These are phyloP conservation scores for Lipomyces anomalus DNA, from an alignment of 805 yeast genomes.

Conservation along the genomic window DNA sequence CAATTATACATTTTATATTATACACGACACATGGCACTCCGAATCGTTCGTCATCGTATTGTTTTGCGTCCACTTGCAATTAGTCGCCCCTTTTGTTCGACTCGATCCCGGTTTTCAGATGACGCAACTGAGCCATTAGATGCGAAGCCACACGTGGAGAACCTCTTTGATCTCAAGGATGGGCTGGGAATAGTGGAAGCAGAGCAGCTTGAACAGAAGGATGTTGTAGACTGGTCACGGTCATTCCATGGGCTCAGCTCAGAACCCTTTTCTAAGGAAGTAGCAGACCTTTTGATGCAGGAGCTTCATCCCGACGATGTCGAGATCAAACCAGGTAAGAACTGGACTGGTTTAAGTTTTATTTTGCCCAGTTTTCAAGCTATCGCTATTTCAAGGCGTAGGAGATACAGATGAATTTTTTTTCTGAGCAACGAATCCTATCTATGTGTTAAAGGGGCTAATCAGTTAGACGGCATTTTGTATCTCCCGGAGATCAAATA, in stretches of 20 bases:
- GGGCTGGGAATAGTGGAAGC: too few species aligned
- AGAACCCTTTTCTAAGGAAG: conserved; percentile 61
- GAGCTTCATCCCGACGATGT: conserved; percentile 66
- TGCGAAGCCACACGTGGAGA: too few species aligned
- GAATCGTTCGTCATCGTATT: not conserved
- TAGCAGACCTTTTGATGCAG: conserved; percentile 55
- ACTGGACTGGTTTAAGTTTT: too few species aligned
- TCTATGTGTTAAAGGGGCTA: not conserved
- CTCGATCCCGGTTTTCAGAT: too few species aligned
- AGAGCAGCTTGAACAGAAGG: too few species aligned
- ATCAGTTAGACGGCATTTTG: conserved; percentile 62
- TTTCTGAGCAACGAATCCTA: not conserved
- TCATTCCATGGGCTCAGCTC: conserved; percentile 83
- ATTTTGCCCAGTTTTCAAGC: not conserved
- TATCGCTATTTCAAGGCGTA: not conserved
- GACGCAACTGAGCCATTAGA: too few species aligned
- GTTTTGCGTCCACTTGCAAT: not conserved
- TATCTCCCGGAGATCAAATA: conserved; percentile 94
- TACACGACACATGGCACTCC: not conserved
- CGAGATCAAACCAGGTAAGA: conserved; percentile 70
- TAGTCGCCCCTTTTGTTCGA: not conserved
- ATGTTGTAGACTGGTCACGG: conserved; percentile 79
- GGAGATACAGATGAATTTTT: not conserved
- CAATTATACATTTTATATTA: not conserved
- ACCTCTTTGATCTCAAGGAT: too few species aligned